Base-by-base conservation (phyloP, 176 grass and related monocot genomes). In the Coix lacrymajobi region DNA sequence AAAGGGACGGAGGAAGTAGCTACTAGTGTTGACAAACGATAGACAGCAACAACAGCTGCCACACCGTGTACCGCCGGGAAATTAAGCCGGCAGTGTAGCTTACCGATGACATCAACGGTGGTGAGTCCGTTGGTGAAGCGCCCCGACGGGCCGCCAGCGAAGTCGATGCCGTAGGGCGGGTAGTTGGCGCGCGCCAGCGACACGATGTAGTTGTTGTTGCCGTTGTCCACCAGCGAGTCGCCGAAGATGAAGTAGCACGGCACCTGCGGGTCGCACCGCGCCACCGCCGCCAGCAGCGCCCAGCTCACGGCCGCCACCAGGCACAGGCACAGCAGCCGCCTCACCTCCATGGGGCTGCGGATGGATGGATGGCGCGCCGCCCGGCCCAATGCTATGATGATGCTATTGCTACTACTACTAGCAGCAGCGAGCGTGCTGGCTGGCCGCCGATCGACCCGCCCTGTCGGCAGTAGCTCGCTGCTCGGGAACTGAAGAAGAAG, bases 241-340 rank as follows among this genome's bases (percentile, higher is more conserved):
- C 96, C 96, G 69, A 98, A 98, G 75, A 98, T 93, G 85, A 96
- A 98, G 89, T 96, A 98, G 82, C 96, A 96, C 32, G 96, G 93
- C 73, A 93, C 96, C 80, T 98, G 89, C 4, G 96, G 93, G 39
- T 88, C 91, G n/a, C 87, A 32, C 62, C 79, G 14, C 60, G 67
- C 92, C 84, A 62, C 65, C 74, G 52, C 75, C 40, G 46, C 58
- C 88, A 89, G 65, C 88, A 89, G 43, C 39, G 74, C 32, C 60
- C 15, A 36, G 66, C 61, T 62, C 58, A 44, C 71, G 19, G 31
- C 81, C 44, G 71, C 78, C 41, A 32, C 20, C 51, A 54, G 1
- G 51, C 51, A 37, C 73, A 87, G 4, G 30, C 66, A 62, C 62
- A 69, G 12, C 76, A 90, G 10, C 51, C 1, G 1, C 57, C 20